phyloP scores from a whole-genome alignment of 164 flowering plant species.

The Amborella trichopoda region DNA sequence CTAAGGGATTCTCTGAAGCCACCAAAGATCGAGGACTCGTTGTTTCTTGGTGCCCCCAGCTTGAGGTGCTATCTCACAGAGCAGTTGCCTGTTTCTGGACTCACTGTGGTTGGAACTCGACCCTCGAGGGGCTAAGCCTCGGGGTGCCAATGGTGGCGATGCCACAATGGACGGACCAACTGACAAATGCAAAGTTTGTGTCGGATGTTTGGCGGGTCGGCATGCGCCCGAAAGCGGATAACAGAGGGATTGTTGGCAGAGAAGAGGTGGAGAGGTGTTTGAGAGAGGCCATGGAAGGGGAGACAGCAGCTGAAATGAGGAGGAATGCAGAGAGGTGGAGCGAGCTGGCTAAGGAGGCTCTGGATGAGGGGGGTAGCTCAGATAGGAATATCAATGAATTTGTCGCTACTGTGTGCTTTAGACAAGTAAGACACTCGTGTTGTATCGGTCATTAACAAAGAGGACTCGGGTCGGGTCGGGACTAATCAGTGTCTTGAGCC shows the following conservation, averaged over 20 bases:
- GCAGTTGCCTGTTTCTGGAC: conserved; percentile 53
- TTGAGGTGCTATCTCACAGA: conserved; percentile 44
- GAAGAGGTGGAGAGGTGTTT: conserved; percentile 50
- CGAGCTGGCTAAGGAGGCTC: conserved; percentile 45
- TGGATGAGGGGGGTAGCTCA: conserved; percentile 62
- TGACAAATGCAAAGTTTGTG: conserved; percentile 48
- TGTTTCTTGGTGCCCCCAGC: conserved; percentile 65
- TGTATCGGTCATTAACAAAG: too few relatives aligned
- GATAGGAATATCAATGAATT: conserved; percentile 32
- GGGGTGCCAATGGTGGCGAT: conserved; percentile 51
- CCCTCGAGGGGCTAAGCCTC: conserved; percentile 38
- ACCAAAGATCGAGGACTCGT: conserved; percentile 39
- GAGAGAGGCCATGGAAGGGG: conserved; percentile 25
- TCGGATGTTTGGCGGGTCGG: conserved; percentile 48
- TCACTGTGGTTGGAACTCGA: conserved; percentile 85
- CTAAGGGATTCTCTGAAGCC: conserved; percentile 37
- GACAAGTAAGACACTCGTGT: too few relatives aligned
- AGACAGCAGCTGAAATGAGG: conserved; percentile 49
- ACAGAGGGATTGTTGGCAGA: conserved; percentile 20
- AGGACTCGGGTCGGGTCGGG: too few relatives aligned
- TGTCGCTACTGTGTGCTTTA: too few relatives aligned
- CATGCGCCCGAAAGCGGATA: conserved; percentile 24
- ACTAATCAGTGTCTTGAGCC: too few relatives aligned
- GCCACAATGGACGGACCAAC: conserved; percentile 74
- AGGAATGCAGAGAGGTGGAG: conserved; percentile 47